These are phyloP conservation scores for Komagataella mondaviorum DNA, from an alignment of 805 yeast genomes.

Conservation along the genomic window DNA sequence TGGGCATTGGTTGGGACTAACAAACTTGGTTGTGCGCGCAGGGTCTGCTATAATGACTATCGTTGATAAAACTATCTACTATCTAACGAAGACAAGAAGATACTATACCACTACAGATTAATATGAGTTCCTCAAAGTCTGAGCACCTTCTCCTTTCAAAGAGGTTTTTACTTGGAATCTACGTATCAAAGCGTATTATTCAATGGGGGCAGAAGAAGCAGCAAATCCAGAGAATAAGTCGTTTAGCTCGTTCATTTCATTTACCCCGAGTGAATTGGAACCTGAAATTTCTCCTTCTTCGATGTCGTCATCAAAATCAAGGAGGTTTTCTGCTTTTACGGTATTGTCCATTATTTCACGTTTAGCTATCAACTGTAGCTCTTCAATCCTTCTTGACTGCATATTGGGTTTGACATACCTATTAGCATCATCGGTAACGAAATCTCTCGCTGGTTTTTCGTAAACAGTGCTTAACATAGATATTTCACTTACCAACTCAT, in stretches of 20 bases:
- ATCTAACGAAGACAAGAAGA: too few species aligned
- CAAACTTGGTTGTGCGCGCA: background rate
- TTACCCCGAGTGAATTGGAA: conserved; percentile 12
- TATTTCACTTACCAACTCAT: conserved; percentile 59
- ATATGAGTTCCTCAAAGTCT: too few species aligned
- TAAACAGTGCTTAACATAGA: conserved; percentile 83
- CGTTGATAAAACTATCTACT: too few species aligned
- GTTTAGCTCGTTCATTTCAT: conserved; percentile 59
- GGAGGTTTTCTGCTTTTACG: conserved; percentile 62
- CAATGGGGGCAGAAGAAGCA: background rate
- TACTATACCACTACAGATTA: too few species aligned
- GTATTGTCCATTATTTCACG: conserved; percentile 51
- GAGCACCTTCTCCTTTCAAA: too few species aligned
- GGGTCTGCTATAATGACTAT: too few species aligned
- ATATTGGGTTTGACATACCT: conserved; percentile 10
- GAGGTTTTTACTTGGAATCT: too few species aligned
- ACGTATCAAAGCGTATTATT: background rate
- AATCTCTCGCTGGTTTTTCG: conserved; percentile 66
- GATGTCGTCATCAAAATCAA: conserved; percentile 72
- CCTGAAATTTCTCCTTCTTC: conserved; percentile 9
- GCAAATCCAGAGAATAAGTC: conserved; percentile 40
- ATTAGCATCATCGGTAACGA: conserved; percentile 19
- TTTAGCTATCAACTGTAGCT: conserved; percentile 63
- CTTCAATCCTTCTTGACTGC: conserved; percentile 53
- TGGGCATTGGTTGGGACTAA: conserved; percentile 7